Conservation (phyloP, 306 rosid genomes). For the Herpetospermum pedunculosum region DNA sequence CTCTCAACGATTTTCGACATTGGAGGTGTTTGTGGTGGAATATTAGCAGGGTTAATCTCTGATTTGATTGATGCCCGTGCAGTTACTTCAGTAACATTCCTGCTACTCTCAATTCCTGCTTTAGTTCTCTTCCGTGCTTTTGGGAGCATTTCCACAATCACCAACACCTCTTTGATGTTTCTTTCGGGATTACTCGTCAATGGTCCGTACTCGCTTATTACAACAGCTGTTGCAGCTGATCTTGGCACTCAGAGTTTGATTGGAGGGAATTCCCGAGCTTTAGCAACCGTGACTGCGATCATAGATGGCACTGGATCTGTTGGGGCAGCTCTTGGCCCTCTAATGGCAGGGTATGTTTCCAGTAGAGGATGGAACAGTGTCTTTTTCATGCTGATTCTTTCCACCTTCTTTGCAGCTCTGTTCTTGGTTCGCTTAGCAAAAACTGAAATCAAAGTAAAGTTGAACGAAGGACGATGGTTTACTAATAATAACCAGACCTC, state of each 20-base stretch:
- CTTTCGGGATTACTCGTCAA: constrained; percentile 49
- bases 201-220: constrained; percentile 68
- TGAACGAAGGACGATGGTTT: constrained; percentile 35
- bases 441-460: constrained; percentile 50
- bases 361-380: constrained; percentile 74
- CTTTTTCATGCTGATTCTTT: constrained; percentile 58
- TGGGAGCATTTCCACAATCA: constrained; percentile 64
- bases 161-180: constrained; percentile 58
- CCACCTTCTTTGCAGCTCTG: constrained; percentile 49
- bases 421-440: constrained; percentile 48
- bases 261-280: constrained; percentile 48
- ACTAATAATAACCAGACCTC: constrained; percentile 18
- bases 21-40: constrained; percentile 84
- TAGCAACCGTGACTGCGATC: constrained; percentile 84
- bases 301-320: constrained; percentile 90
- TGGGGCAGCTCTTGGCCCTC: constrained; percentile 88
- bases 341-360: constrained; percentile 70
- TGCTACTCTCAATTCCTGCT: constrained; percentile 69
- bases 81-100: constrained; percentile 56
- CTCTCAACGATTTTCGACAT: constrained; percentile 80
- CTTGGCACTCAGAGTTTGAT: constrained; percentile 54
- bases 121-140: constrained; percentile 53
- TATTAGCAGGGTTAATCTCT: constrained; percentile 72
- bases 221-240: constrained; percentile 91
- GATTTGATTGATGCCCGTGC: constrained; percentile 86